Percentiles rank a stretch among this genome's conserved stretches.
These are phyloP conservation scores for Echites panduratus DNA, from an alignment of 257 asterid species.

Conservation along the genomic window DNA sequence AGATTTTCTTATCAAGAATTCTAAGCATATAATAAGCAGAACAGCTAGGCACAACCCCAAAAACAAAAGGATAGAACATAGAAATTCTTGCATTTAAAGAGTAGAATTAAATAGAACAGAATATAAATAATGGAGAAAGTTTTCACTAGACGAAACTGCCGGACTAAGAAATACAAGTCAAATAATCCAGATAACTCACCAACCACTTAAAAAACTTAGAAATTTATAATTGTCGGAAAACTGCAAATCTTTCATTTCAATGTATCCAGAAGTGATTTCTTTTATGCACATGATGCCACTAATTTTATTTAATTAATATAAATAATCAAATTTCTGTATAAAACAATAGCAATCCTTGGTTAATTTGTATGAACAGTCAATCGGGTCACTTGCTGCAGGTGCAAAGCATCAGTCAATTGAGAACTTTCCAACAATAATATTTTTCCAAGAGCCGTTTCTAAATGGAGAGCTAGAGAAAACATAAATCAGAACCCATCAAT, in stretches of 20 bases:
- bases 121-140: not conserved
- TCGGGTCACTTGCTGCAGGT: not conserved
- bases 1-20: not conserved
- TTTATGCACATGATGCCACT: not conserved
- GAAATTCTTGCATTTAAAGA: not conserved
- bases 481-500: not conserved
- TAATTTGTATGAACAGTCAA: not conserved
- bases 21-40: not conserved
- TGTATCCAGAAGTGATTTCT: not conserved
- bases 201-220: not conserved
- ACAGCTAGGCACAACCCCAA: not conserved
- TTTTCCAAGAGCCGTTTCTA: not conserved
- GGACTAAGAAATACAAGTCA: not conserved
- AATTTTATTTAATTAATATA: not conserved
- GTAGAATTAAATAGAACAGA: not conserved
- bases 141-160: not conserved
- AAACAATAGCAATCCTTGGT: not conserved
- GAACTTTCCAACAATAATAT: not conserved
- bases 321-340: not conserved
- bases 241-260: not conserved
- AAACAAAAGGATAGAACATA: not conserved
- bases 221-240: not conserved
- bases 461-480: not conserved
- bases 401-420: not conserved
- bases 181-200: constrained; percentile 4